A percentile compares a stretch with the other conserved stretches of the same genome.
phyloP scores from a whole-genome alignment of 768 basidiomycete species.

The Hygrophorus russula region DNA sequence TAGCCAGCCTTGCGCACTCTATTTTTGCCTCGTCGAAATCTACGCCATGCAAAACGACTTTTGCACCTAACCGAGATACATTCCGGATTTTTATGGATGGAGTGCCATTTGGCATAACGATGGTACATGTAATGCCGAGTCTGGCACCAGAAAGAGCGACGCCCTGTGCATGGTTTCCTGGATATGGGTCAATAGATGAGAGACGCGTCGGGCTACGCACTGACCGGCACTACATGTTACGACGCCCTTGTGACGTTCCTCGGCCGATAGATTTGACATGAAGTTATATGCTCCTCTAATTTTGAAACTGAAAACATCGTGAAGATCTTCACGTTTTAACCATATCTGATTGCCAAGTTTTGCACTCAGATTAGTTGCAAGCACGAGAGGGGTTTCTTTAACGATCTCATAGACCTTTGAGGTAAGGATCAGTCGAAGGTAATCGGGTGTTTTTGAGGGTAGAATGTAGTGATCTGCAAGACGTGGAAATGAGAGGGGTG shows the following conservation, averaged over 20 bases:
- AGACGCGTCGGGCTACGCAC: slow-evolving; percentile 33
- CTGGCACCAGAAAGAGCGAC: slow-evolving; percentile 90
- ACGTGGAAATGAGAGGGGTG: slow-evolving; percentile 54
- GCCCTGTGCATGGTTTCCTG: slow-evolving; percentile 98
- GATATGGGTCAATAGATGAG: slow-evolving; percentile 4
- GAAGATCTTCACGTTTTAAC: slow-evolving; percentile 95
- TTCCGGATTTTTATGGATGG: slow-evolving; percentile 95
- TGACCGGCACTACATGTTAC: slow-evolving; percentile 96
- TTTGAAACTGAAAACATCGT: slow-evolving; percentile 98
- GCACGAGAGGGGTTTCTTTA: slow-evolving; percentile 82
- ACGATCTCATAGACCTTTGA: slow-evolving; percentile 85
- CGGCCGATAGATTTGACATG: slow-evolving; percentile 80
- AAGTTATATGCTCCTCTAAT: slow-evolving; percentile 98
- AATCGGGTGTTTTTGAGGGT: slow-evolving; percentile 65
- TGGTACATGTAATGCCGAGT: slow-evolving; percentile 90
- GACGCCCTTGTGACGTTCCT: slow-evolving; percentile 96
- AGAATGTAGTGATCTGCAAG: slow-evolving; percentile 57
- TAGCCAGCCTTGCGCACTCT: slow-evolving; percentile 83
- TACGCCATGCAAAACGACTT: slow-evolving; percentile 81
- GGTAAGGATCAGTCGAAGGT: slow-evolving; percentile 80
- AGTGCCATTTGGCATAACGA: slow-evolving; percentile 94
- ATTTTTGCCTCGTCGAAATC: slow-evolving; percentile 97
- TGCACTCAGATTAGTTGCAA: slow-evolving; percentile 76
- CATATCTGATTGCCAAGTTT: slow-evolving; percentile 89
- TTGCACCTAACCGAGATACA: slow-evolving; percentile 89